Base-by-base conservation (phyloP, 495 filamentous ascomycete genomes). In the Astrocystis sublimbata region DNA sequence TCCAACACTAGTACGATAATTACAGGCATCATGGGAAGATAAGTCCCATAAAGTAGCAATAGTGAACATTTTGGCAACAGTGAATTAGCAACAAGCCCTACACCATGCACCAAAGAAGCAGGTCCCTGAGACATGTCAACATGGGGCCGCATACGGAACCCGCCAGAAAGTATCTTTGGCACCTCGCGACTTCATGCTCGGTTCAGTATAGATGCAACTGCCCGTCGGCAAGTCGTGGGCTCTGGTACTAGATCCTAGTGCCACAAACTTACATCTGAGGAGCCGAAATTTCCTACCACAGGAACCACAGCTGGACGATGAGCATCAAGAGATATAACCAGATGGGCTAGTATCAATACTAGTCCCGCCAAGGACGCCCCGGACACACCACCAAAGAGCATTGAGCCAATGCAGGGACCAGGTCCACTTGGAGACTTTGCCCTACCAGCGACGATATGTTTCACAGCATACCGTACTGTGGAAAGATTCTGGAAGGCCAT, bases 401-500 rank as follows among this genome's bases (percentile, higher is more conserved):
- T 35, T 4, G 35, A 41, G 28, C 45, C 6, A 50, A 59, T 59
- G 56, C 56, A 59, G 56, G 56, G 56, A 59, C 56, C 41, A 19
- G 45, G 21, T 28, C 56, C 56, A 50, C 40, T 49, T 49, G 26
- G 15, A 46, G 36, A 43, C 23, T 2, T 42, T n/a, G 35, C 36
- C 35, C 36, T 54, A 38, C 52, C 19, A 7, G 31, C n/a, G 36
- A 30, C 30, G 36, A 55, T 55, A 55, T 47, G 45, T 47, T 28
- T 21, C 30, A 47, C 45, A 47, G 33, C 52, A 41, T 42, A 21
- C 33, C 21, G 33, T 42, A 21, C 33, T 15, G 33, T 24, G 52
- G 52, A 56, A 56, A 42, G 52, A n/a, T 56, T 56, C 52, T 56
- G 35, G 52, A 56, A 56, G 36, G 36, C 28, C 46, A 49, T 30